Base-by-base conservation (phyloP, 352 stramenopile species). In the Phytophthora europaea region DNA sequence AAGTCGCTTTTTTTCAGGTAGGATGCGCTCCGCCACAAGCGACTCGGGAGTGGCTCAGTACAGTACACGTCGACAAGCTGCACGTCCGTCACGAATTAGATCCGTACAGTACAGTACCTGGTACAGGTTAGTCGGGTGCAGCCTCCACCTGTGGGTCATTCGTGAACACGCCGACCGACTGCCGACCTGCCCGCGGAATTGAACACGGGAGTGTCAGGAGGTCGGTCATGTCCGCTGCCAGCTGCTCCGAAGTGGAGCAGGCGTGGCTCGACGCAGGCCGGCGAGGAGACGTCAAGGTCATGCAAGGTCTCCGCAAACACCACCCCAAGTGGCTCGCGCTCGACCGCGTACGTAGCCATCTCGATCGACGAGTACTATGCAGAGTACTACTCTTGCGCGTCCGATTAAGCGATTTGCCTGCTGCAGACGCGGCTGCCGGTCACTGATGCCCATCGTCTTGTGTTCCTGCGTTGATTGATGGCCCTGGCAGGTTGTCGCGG, bases 371-470 rank as follows among this genome's bases (percentile, higher is more conserved):
- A 36, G 56, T 69, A 47, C 47, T 57, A 58, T 48, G 23, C 28
- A 48, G 62, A 56, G 68, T 80, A 64, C 73, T 77, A 76, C 72
- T 80, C 73, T 77, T 80, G 68, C 64, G 34, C 63, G 67, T 76
- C 68, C 67, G 52, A 73, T 74, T 78, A 65, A 52, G 47, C 51
- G n/a, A 31, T 48, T 38, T 67, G 43, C 68, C 53, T 72, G 64
- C 76, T 76, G 73, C 51, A 23, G 50, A 34, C 43, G 43, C 43
- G 43, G 43, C 43, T 22, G 16, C 1, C 10, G 53, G 63, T 50
- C 28, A 33, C 64, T 78, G 65, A 78, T 23, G 72, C 55, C 55
- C 59, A 61, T 69, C 61, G 18, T 65, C 31, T 72, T 36, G 36
- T 65, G 33, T 58, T 64, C 56, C 31, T 47, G 54, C 16, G 16